Conservation (phyloP, 2,329 filamentous ascomycete genomes). For the Penicillium sp. region DNA sequence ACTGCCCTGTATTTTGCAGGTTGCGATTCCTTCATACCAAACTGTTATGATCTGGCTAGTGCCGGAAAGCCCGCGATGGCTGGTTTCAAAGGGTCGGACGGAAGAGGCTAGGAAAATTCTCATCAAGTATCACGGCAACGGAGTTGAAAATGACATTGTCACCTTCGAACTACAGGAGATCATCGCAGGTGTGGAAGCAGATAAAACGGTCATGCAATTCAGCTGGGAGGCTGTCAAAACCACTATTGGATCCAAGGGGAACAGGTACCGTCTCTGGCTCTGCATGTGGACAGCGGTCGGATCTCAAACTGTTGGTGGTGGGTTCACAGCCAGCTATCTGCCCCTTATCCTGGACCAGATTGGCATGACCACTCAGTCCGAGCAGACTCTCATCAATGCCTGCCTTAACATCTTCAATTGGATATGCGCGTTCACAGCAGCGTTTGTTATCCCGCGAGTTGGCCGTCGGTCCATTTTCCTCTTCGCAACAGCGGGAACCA, state of each 20-base stretch:
- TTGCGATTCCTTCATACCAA: background rate
- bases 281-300: background rate
- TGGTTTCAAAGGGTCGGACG: background rate
- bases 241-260: background rate
- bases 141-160: background rate
- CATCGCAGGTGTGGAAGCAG: background rate
- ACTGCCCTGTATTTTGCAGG: background rate
- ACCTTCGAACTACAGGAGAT: background rate
- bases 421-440: background rate
- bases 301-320: background rate
- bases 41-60: background rate
- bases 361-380: background rate
- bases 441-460: background rate
- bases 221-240: background rate
- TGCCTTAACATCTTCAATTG: background rate
- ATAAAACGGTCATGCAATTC: background rate
- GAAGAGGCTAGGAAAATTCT: background rate
- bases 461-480: background rate
- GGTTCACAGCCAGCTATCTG: background rate
- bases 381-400: background rate
- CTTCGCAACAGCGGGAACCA: background rate
- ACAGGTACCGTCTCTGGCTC: background rate
- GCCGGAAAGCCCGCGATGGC: background rate
- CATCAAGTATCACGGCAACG: constrained; percentile 2
- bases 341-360: background rate